phyloP scores from a whole-genome alignment of 371 early-diverging fungal species.

The Thermomucor indicae-seudaticae region DNA sequence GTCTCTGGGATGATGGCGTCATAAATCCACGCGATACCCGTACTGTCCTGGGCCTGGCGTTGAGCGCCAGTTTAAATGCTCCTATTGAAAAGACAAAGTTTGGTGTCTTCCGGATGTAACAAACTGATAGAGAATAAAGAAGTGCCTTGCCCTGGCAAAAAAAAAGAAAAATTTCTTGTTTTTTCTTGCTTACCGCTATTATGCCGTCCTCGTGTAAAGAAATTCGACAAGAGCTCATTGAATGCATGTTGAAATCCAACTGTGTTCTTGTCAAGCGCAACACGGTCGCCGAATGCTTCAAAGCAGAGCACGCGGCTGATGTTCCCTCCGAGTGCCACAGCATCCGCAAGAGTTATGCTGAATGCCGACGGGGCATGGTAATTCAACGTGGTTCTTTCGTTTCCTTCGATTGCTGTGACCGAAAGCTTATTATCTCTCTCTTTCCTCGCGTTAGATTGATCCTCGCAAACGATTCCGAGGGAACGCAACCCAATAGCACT shows the following conservation, averaged over 20 bases:
- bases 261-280: slow-evolving; percentile 66
- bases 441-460: slow-evolving; percentile 26
- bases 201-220: slow-evolving; percentile 71
- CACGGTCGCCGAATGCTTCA: slow-evolving; percentile 63
- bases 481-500: slow-evolving; percentile 33
- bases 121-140: too few species aligned
- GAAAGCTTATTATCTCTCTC: not conserved
- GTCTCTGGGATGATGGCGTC: slow-evolving; percentile 97
- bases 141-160: not conserved
- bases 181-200: not conserved
- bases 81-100: slow-evolving; percentile 77
- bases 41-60: slow-evolving; percentile 78
- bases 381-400: not conserved
- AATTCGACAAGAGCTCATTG: slow-evolving; percentile 63
- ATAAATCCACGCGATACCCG: slow-evolving; percentile 93
- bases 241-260: slow-evolving; percentile 70
- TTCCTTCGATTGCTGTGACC: not conserved
- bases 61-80: slow-evolving; percentile 81
- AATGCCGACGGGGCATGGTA: slow-evolving; percentile 72
- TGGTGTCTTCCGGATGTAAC: slow-evolving; percentile 98
- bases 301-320: slow-evolving; percentile 51
- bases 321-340: slow-evolving; percentile 64
- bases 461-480: slow-evolving; percentile 50
- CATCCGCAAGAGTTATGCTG: slow-evolving; percentile 63
- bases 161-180: not conserved